Evolutionary conservation across 208 protist genomes (phyloP).

Genomic region (Acanthamoeba healyi): DNA sequence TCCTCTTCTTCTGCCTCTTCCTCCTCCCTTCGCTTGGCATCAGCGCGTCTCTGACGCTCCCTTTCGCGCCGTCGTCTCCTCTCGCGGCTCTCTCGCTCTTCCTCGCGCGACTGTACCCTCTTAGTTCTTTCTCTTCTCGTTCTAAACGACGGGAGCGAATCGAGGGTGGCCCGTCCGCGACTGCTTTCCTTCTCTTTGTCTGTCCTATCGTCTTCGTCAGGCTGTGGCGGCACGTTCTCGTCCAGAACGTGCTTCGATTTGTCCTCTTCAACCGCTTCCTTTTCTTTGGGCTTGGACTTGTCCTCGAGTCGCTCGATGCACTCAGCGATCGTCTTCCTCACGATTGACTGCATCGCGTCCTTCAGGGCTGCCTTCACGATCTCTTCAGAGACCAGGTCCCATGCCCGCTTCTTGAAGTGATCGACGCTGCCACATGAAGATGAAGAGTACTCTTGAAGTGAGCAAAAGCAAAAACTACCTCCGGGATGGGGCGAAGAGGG

Average conservation of each 20-base stretch:
- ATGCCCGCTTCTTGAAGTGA: constrained; percentile 28
- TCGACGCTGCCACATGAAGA: not conserved
- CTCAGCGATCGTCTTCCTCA: constrained; percentile 24
- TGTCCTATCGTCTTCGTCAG: not conserved
- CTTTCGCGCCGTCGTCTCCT: not conserved
- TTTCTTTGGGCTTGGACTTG: not conserved
- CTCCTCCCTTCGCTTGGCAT: not conserved
- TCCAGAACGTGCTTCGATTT: not conserved
- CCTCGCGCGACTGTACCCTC: not conserved
- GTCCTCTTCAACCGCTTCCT: not conserved
- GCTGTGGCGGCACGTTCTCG: not conserved
- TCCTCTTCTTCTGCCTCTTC: not conserved
- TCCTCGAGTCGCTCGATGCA: constrained; percentile 38
- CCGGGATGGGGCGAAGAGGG: no score
- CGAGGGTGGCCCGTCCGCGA: not conserved
- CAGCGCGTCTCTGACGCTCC: not conserved
- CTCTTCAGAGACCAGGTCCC: constrained; percentile 43
- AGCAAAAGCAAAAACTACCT: not conserved
- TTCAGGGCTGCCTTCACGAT: constrained; percentile 5
- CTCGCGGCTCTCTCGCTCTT: not conserved
- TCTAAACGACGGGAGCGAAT: constrained; percentile 22
- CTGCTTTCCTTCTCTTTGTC: not conserved
- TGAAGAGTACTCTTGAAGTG: not conserved
- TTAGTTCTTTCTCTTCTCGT: not conserved
- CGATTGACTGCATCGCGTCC: constrained; percentile 48